Evolutionary conservation across 768 basidiomycete species (phyloP).

Genomic region (Hypholoma fasciculare): DNA sequence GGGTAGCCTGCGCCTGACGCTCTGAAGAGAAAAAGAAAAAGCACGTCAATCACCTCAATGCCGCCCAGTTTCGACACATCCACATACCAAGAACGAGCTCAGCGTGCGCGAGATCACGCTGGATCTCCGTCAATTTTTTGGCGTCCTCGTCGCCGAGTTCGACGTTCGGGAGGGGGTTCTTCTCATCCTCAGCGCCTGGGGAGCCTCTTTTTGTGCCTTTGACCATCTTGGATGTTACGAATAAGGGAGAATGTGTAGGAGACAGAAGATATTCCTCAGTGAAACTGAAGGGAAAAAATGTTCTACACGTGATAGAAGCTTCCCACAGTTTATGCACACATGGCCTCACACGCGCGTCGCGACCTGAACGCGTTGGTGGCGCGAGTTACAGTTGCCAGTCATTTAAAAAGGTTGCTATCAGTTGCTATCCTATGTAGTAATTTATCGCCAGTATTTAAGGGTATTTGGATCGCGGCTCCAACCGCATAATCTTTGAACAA

Average conservation of each 20-base stretch:
- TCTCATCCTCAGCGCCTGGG: conserved; percentile 77
- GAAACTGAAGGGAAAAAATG: conserved; percentile 3
- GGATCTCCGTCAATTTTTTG: conserved; percentile 60
- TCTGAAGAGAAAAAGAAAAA: conserved; percentile 40
- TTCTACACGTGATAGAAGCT: conserved; percentile 2
- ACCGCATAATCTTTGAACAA: background rate
- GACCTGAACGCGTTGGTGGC: background rate
- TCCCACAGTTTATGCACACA: background rate
- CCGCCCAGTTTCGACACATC: background rate
- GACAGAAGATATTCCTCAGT: conserved; percentile 5
- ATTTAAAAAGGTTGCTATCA: background rate
- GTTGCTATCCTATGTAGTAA: background rate
- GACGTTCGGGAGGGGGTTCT: conserved; percentile 64
- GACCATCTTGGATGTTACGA: conserved; percentile 29
- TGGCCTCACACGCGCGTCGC: background rate
- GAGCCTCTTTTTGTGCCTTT: conserved; percentile 74
- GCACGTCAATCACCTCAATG: conserved; percentile 3
- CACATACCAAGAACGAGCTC: conserved; percentile 73
- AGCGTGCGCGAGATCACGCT: conserved; percentile 68
- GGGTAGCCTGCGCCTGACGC: conserved; percentile 56
- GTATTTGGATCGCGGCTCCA: too few species aligned
- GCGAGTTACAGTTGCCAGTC: background rate
- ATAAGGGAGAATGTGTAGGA: conserved; percentile 4
- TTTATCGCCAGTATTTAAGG: too few species aligned
- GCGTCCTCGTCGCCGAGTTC: conserved; percentile 75